Base-by-base conservation (phyloP, 2,329 filamentous ascomycete genomes). In the Aaosphaeria pasadenensis region DNA sequence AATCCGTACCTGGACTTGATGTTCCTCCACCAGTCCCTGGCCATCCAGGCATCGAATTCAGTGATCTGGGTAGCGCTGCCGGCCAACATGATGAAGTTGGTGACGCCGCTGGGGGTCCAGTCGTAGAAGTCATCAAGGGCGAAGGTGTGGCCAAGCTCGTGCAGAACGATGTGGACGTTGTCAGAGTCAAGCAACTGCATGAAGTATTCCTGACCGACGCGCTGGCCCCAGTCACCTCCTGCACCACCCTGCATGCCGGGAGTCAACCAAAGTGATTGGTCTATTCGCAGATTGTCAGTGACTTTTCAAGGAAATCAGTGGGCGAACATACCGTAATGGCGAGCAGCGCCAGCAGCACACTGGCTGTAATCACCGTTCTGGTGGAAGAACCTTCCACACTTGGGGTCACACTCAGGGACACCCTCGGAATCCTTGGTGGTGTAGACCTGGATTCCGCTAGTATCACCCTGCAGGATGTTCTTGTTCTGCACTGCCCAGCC, bases 41-140 rank as follows among this genome's bases (percentile, higher is more conserved):
- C 57, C 74, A 77, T 77, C 75, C 75, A 77, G 17, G 71, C 73
- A 45, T 77, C 75, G 43, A 78, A 78, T 39, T 78, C 74, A 2
- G 75, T 78, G 17, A 77, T 66, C 42, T 66, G 49, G 17, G 55
- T 62, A 1, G 75, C 62, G 41, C 69, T 71, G 4, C 75, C 75
- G 42, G 75, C 73, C 40, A 69, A 55, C 75, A 78, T 77, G 52
- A 77, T 66, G 59, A 77, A 77, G 56, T 64, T 72, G 6, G 58
- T 56, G 31, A 72, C 54, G 5, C 73, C 73, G 5, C 63, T 64
- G 0, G 75, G 74, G 17, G 67, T 73, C 74, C 73, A 77, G 58
- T 76, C 72, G 52, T 70, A 70, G 61, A 71, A 75, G 49, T 76
- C 65, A 33, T 74, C 72, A 4, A 75, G 67, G 9, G 67, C 71